These are phyloP conservation scores for Ashbya aceris DNA, from an alignment of 1,139 yeast species.

Conservation along the genomic window DNA sequence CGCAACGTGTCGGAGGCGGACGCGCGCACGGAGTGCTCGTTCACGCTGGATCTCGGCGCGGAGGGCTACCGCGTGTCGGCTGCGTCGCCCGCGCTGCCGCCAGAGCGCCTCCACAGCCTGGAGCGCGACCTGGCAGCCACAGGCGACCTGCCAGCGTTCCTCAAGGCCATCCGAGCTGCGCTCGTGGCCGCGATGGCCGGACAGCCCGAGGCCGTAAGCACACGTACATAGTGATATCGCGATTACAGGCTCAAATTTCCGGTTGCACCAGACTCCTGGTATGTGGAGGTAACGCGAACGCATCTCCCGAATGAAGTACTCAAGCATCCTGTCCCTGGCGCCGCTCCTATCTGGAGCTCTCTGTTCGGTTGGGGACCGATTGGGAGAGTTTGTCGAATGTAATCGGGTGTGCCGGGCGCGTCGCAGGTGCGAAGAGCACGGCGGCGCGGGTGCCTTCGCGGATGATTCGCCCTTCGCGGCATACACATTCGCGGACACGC, in stretches of 20 bases:
- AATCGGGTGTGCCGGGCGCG: conserved; percentile 44
- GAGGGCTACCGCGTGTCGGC: conserved; percentile 13
- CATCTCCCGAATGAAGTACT: no score
- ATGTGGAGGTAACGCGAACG: no score
- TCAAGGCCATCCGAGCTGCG: conserved; percentile 8
- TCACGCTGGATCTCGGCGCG: conserved; percentile 19
- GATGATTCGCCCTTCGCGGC: conserved; percentile 27
- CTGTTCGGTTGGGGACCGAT: conserved; percentile 49
- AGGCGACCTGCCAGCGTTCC: conserved; percentile 15
- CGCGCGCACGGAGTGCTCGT: conserved; percentile 8
- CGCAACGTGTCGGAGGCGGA: conserved; percentile 14
- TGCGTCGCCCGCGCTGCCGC: conserved; percentile 14
- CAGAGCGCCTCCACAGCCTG: conserved; percentile 6
- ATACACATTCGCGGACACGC: conserved; percentile 27
- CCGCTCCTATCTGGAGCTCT: no score
- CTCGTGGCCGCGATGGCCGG: background rate
- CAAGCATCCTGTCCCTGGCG: no score
- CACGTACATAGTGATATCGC: background rate
- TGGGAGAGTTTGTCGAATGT: conserved; percentile 63
- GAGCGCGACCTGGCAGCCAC: conserved; percentile 9
- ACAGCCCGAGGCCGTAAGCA: background rate
- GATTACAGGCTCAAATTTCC: background rate
- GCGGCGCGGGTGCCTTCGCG: conserved; percentile 11
- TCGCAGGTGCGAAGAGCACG: conserved; percentile 28
- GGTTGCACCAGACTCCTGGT: no score